These are phyloP conservation scores for Aureobasidium pullulans DNA, from an alignment of 2,329 filamentous ascomycete genomes.

Conservation along the genomic window DNA sequence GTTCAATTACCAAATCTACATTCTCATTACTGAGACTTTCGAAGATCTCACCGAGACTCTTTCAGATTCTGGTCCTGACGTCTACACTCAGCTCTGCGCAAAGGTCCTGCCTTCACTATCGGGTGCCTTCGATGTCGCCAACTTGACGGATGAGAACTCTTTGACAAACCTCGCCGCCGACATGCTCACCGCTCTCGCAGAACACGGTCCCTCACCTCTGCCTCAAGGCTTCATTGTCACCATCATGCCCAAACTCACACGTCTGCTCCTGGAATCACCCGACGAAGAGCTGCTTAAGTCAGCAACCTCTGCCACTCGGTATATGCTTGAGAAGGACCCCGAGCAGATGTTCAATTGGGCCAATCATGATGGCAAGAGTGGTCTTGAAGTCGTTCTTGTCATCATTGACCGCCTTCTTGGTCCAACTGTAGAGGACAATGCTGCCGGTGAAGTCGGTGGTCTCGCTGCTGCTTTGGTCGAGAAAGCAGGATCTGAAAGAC, in stretches of 20 bases:
- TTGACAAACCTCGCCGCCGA: slow-evolving; percentile 83
- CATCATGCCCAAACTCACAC: slow-evolving; percentile 78
- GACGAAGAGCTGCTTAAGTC: slow-evolving; percentile 85
- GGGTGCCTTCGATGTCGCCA: slow-evolving; percentile 81
- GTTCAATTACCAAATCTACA: slow-evolving; percentile 81
- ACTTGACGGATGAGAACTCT: slow-evolving; percentile 75
- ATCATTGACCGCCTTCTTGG: slow-evolving; percentile 89
- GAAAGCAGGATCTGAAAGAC: slow-evolving; percentile 82
- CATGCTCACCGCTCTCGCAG: slow-evolving; percentile 69
- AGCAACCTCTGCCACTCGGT: slow-evolving; percentile 78
- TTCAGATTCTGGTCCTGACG: slow-evolving; percentile 54
- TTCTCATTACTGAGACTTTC: slow-evolving; percentile 82
- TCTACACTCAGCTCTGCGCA: slow-evolving; percentile 70
- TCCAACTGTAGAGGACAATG: slow-evolving; percentile 79
- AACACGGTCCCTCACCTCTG: slow-evolving; percentile 77
- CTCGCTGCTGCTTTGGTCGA: slow-evolving; percentile 92
- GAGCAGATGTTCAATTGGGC: slow-evolving; percentile 84
- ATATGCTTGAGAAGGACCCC: slow-evolving; percentile 82
- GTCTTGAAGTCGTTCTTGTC: slow-evolving; percentile 79
- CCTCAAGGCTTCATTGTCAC: slow-evolving; percentile 79
- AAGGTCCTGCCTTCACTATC: slow-evolving; percentile 84
- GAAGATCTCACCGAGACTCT: slow-evolving; percentile 74
- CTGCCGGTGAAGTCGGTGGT: slow-evolving; percentile 90
- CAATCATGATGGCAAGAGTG: slow-evolving; percentile 69
- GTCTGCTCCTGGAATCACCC: slow-evolving; percentile 71